Base-by-base conservation (phyloP, 129 eudicot genomes). In the Tagetes erecta region DNA sequence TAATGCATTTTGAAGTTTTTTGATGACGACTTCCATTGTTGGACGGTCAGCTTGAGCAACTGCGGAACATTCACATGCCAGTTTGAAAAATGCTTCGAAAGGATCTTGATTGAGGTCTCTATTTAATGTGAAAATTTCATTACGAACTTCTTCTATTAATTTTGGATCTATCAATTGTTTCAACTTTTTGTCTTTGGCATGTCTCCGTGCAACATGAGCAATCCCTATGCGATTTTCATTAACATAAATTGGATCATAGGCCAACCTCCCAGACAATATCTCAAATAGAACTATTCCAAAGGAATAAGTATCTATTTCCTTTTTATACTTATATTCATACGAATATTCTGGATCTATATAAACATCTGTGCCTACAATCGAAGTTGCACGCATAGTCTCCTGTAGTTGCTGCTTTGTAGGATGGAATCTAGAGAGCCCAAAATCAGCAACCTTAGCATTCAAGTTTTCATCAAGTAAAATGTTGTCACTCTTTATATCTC, bases 241-340 rank as follows among this genome's bases (percentile, higher is more conserved):
- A 20, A 20, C 6, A 33, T 36, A 64, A 64, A 39, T 6, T 37
- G 47, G 13, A 64, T 64, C 47, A 38, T 64, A 64, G 0, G 68
- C 68, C 47, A 38, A 2, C 12, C 33, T 64, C 31, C 68, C 68
- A 13, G 31, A 63, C 27, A 20, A 20, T 20, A 20, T 20, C 27
- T 20, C 68, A 63, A 63, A 63, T 38, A 63, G 38, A 12, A 63
- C 68, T 37, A 63, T 46, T 63, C 68, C 68, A 63, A 63, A 63
- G 33, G 47, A 63, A 7, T 63, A 63, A 38, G n/a, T n/a, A 63
- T 63, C 68, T 63, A 46, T 4, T 37, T 63, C 68, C 68, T 5
- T 63, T 38, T 63, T 37, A 63, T 63, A 63, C 33, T 63, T 63
- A 38, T 6, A 6, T 37, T 45, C 12, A 63, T 30, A 0, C 46